These are phyloP conservation scores for Daldinia concentrica DNA, from an alignment of 495 filamentous ascomycete species.

Conservation along the genomic window DNA sequence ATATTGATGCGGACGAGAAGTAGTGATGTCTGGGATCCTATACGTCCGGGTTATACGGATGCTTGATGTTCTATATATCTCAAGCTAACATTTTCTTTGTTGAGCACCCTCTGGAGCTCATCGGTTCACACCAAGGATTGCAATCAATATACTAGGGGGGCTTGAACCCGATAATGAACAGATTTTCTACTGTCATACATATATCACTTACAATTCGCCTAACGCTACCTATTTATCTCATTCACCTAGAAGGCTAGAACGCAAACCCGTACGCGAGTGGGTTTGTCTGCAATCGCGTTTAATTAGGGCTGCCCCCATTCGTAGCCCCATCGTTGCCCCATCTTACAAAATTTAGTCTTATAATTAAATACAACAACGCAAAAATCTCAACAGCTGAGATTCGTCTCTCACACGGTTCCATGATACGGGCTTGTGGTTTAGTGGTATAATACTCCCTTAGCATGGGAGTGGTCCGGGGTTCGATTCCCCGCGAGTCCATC, in stretches of 20 bases:
- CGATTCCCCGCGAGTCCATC: constrained; percentile 60
- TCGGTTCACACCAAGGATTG: too few relatives aligned
- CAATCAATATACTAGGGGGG: too few relatives aligned
- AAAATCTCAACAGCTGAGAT: constrained; percentile 17
- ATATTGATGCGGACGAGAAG: neutral
- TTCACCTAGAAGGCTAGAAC: neutral
- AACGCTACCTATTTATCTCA: neutral
- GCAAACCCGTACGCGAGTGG: neutral
- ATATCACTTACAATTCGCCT: neutral
- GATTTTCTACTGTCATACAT: too few relatives aligned
- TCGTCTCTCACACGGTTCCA: neutral
- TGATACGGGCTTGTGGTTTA: constrained; percentile 32
- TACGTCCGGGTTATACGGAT: neutral
- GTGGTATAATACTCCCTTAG: constrained; percentile 41
- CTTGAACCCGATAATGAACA: too few relatives aligned
- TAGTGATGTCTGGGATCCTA: neutral
- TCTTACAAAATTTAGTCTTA: constrained; percentile 3
- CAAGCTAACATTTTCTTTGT: too few relatives aligned
- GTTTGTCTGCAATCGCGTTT: constrained; percentile 8
- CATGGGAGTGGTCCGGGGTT: constrained; percentile 63
- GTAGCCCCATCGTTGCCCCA: constrained; percentile 13
- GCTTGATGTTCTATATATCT: too few relatives aligned
- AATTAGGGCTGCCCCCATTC: constrained; percentile 20
- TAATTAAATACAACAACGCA: constrained; percentile 1
- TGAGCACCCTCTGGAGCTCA: too few relatives aligned